Conservation (phyloP, 2,329 filamentous ascomycete species). For the Colletotrichum acutatum region DNA sequence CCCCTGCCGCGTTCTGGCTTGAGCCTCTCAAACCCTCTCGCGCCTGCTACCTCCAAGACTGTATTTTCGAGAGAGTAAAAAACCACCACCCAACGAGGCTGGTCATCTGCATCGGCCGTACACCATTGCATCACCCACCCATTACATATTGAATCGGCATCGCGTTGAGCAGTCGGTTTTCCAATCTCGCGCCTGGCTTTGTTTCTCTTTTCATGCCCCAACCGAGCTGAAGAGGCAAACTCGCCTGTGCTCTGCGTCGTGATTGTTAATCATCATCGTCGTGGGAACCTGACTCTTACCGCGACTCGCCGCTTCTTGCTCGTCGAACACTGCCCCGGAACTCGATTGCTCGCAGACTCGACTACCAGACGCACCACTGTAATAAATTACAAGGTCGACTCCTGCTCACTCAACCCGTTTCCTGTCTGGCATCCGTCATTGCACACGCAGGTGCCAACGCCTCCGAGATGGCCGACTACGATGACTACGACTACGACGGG, state of each 20-base stretch:
- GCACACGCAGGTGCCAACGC: not conserved
- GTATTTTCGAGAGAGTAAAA: constrained; percentile 11
- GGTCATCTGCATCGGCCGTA: not conserved
- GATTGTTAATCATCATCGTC: constrained; percentile 24
- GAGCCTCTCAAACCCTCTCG: constrained; percentile 3
- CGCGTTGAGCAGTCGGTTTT: not conserved
- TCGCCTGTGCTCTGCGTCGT: constrained; percentile 30
- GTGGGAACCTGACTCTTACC: constrained; percentile 21
- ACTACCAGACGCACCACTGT: not conserved
- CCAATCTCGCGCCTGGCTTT: not conserved
- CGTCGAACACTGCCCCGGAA: not conserved
- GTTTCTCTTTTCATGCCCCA: constrained; percentile 10
- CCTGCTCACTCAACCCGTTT: not conserved
- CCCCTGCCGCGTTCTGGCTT: constrained; percentile 9
- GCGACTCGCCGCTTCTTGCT: not conserved
- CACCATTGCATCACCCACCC: not conserved
- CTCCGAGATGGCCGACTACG: constrained; percentile 64
- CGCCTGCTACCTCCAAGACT: not conserved
- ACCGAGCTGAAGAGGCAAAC: constrained; percentile 28
- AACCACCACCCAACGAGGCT: constrained; percentile 7
- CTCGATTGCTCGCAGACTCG: constrained; percentile 23
- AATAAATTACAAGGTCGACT: not conserved
- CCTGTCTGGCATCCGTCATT: not conserved
- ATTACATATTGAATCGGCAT: not conserved
- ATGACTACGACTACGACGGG: constrained; percentile 74